These are phyloP conservation scores for Erythrobasidium yunnanense DNA, from an alignment of 768 basidiomycete genomes.

Conservation along the genomic window DNA sequence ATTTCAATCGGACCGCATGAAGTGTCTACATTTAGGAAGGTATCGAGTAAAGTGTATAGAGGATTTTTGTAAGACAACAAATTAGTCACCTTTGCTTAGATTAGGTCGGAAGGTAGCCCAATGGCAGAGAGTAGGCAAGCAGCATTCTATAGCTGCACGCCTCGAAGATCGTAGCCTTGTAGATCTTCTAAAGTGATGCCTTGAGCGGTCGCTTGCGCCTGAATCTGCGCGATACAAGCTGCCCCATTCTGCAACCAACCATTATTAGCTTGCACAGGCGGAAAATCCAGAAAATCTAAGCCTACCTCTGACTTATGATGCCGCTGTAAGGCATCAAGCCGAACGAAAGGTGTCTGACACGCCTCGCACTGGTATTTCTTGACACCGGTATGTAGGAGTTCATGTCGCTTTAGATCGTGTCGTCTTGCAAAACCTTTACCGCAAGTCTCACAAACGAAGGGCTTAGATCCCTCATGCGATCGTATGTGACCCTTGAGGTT, in stretches of 20 bases:
- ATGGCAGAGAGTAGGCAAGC: too few species aligned
- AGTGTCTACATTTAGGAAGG: too few species aligned
- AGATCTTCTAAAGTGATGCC: neutral
- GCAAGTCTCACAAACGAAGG: constrained; percentile 18
- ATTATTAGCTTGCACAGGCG: neutral
- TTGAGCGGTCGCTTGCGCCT: neutral
- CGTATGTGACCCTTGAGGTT: constrained; percentile 29
- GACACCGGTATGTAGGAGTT: constrained; percentile 26
- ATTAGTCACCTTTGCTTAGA: too few species aligned
- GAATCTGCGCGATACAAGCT: constrained; percentile 6
- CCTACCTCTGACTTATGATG: constrained; percentile 25
- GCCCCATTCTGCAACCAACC: constrained; percentile 17
- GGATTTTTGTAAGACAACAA: too few species aligned
- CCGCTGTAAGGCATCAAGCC: constrained; percentile 26
- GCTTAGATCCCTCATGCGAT: constrained; percentile 23
- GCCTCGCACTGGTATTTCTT: constrained; percentile 30
- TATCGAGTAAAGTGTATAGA: too few species aligned
- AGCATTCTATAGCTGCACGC: neutral
- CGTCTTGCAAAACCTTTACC: constrained; percentile 27
- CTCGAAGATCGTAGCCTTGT: neutral
- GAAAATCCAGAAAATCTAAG: neutral
- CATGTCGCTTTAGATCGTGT: constrained; percentile 29
- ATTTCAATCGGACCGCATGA: too few species aligned
- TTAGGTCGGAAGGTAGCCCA: too few species aligned
- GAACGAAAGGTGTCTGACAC: constrained; percentile 24